A percentile compares a stretch with the other conserved stretches of the same genome.
Evolutionary conservation across 495 filamentous ascomycete genomes (phyloP).

Genomic region (Aspergillus diversus): DNA sequence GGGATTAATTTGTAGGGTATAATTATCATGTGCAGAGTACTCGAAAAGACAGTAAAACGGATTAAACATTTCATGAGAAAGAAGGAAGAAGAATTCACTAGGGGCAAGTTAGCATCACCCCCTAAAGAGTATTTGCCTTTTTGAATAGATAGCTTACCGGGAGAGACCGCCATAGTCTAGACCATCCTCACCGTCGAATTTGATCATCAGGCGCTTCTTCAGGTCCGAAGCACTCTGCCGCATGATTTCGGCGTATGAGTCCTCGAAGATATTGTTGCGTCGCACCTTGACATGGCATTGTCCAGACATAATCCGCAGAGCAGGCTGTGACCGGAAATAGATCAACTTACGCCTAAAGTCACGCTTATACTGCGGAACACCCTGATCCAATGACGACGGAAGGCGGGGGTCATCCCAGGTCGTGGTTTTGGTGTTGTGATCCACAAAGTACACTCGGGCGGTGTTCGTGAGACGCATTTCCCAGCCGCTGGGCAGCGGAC

Average conservation of each 20-base stretch:
- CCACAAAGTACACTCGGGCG: slow-evolving; percentile 96
- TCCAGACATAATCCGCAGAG: slow-evolving; percentile 89
- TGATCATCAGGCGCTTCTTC: slow-evolving; percentile 99
- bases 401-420: slow-evolving; percentile 99
- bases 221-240: slow-evolving; percentile 93
- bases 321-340: slow-evolving; percentile 98
- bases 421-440: slow-evolving; percentile 99
- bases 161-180: slow-evolving; percentile 98
- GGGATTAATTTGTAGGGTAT: slow-evolving; percentile 99
- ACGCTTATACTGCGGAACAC: slow-evolving; percentile 98
- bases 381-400: slow-evolving; percentile 95
- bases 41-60: slow-evolving; percentile 99
- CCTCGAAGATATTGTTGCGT: slow-evolving; percentile 95
- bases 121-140: not conserved
- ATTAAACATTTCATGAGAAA: slow-evolving; percentile 99
- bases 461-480: slow-evolving; percentile 99
- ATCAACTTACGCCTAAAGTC: slow-evolving; percentile 98
- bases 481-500: slow-evolving; percentile 96
- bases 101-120: slow-evolving; percentile 29
- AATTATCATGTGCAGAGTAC: slow-evolving; percentile 99
- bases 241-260: slow-evolving; percentile 98
- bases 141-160: slow-evolving; percentile 49
- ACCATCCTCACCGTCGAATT: slow-evolving; percentile 98
- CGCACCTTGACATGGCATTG: slow-evolving; percentile 99
- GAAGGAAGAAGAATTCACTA: slow-evolving; percentile 99